Evolutionary conservation across 1,284 basidiomycete species (phyloP), one percentile per base, ranked within the genome.

Genomic region (Austroboletus rostrupii): DNA sequence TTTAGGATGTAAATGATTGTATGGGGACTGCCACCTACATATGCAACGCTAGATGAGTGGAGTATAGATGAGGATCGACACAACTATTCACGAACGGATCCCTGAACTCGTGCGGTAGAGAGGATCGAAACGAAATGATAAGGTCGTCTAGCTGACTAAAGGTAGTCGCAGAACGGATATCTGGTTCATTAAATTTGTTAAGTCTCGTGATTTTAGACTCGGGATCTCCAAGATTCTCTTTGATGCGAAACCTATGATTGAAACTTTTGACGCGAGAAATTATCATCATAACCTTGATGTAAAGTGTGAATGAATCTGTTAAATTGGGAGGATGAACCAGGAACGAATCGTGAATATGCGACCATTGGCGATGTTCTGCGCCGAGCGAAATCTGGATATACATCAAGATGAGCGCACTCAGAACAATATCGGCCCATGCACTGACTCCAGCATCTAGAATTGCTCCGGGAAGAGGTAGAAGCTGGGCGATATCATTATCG

Each of bases 261-360:
- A 86, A 89, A n/a, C 73, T 70, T 62, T 88, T 90, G 32, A 86
- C 80, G 43, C 71, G 75, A 11, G 85, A 87, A 31, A 88, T 73
- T 35, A 90, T 59, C 50, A 88, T 80, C 11, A 76, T 73, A 19
- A 79, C 76, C 61, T 90, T 90, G 62, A 88, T 74, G 56, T 85
- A 87, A n/a, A 90, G 61, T n/a, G 78, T 78, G 57, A 87, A 87
- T 1, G 85, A 79, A 61, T 90, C 87, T 0, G 79, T 80, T 58
- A 85, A 80, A n/a, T 74, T 72, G 37, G 78, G 78, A 19, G 79
- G 78, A 59, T 87, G 83, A 10, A 67, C 64, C 9, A 80, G 72
- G 21, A 87, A 71, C 14, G 87, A 65, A 57, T 83, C 75, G 50
- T 70, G 73, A 13, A 75, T 75, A 57, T 85, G 79, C 0, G 84